Conservation (phyloP, 2,329 filamentous ascomycete genomes). For the Aureobasidium sp. region DNA sequence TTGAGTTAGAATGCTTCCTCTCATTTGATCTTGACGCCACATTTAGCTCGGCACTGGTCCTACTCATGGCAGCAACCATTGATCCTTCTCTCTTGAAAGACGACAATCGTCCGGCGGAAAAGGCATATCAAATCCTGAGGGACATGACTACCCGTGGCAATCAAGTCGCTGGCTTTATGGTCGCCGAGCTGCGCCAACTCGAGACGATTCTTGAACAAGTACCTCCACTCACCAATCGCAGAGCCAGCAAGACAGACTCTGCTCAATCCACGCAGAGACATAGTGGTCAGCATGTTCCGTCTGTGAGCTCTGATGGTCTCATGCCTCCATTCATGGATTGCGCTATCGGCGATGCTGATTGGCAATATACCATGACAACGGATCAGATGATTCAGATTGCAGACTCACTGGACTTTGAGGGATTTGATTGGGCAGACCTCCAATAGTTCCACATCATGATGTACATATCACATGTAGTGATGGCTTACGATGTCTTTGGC, state of each 20-base stretch:
- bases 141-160: background rate
- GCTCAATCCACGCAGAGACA: background rate
- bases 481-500: too few species aligned
- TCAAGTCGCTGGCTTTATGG: background rate
- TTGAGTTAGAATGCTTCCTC: background rate
- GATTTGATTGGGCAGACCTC: background rate
- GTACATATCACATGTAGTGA: too few species aligned
- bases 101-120: background rate
- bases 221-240: background rate
- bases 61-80: background rate
- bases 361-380: conserved; percentile 1
- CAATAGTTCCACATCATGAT: too few species aligned
- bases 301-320: background rate
- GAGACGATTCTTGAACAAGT: background rate
- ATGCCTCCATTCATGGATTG: background rate
- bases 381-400: conserved; percentile 1
- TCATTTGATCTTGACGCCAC: background rate
- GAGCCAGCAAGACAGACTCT: background rate
- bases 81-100: background rate
- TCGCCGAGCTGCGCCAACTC: background rate
- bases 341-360: conserved; percentile 27
- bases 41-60: background rate
- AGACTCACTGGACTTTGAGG: background rate
- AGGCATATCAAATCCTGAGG: background rate
- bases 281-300: too few species aligned